Percentiles rank a stretch among this genome's conserved stretches.
These are phyloP conservation scores for Phoenix roebelenii DNA, from an alignment of 176 grass and related monocot species.

Conservation along the genomic window DNA sequence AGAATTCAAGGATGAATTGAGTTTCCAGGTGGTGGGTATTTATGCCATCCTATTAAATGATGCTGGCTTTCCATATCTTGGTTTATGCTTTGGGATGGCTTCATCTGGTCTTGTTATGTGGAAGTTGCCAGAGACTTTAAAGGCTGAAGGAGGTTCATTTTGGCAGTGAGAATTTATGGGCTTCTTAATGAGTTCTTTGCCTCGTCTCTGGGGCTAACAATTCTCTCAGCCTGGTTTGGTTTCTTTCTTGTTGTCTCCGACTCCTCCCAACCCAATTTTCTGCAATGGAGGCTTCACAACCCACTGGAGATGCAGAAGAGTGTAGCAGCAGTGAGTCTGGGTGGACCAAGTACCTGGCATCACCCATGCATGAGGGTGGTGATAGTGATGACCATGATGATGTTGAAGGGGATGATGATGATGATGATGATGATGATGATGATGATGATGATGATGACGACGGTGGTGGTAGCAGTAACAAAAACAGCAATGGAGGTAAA, in stretches of 20 bases:
- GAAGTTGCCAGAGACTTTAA: no score
- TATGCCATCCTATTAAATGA: background rate
- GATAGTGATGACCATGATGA: background rate
- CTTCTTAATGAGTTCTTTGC: background rate
- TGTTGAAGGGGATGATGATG: background rate
- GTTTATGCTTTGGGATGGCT: background rate
- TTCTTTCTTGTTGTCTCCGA: background rate
- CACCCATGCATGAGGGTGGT: background rate
- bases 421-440: background rate
- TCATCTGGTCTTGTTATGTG: background rate
- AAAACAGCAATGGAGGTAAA: slow-evolving; percentile 2
- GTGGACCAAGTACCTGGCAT: slow-evolving; percentile 13
- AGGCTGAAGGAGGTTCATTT: no score
- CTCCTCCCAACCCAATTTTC: background rate
- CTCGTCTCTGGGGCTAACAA: background rate
- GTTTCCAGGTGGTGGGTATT: background rate
- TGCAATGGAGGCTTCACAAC: background rate
- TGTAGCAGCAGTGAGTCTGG: slow-evolving; percentile 6
- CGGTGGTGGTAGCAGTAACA: slow-evolving; percentile 16
- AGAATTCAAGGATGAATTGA: background rate
- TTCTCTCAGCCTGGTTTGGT: background rate
- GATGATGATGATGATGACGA: slow-evolving; percentile 22
- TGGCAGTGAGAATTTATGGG: no score
- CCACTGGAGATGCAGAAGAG: slow-evolving; percentile 6
- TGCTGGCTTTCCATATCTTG: background rate